A percentile compares a stretch with the other conserved stretches of the same genome.
These are phyloP conservation scores for Trichocladium uniseriatum DNA, from an alignment of 495 filamentous ascomycete species.

Conservation along the genomic window DNA sequence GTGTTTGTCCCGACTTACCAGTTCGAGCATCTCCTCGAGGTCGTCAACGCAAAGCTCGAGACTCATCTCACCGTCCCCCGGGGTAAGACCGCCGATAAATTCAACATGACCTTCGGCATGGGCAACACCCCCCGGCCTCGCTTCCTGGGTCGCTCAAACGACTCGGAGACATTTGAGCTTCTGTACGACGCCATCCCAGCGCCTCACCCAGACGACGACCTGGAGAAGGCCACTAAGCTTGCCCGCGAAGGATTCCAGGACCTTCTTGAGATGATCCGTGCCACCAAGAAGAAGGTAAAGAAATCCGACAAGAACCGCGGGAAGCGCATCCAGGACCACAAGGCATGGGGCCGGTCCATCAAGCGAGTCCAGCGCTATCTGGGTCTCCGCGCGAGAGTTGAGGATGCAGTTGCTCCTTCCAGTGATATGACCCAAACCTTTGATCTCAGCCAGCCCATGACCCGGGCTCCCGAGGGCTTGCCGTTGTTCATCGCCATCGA, in stretches of 20 bases:
- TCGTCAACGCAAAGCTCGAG: conserved; percentile 47
- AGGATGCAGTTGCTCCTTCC: not conserved
- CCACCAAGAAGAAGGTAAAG: conserved; percentile 18
- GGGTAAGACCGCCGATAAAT: conserved; percentile 35
- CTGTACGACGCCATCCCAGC: conserved; percentile 24
- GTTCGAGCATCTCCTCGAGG: conserved; percentile 46
- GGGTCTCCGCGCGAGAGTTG: conserved; percentile 41
- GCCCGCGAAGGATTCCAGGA: conserved; percentile 12
- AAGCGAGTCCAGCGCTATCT: conserved; percentile 61
- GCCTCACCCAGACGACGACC: conserved; percentile 13
- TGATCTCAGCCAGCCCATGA: conserved; percentile 17
- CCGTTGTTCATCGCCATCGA: conserved; percentile 74
- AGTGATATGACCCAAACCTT: not conserved
- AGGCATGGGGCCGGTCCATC: conserved; percentile 39
- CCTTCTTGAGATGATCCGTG: conserved; percentile 1
- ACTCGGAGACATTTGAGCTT: conserved; percentile 21
- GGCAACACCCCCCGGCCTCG: conserved; percentile 50
- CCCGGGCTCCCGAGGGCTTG: conserved; percentile 36
- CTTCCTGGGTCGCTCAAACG: conserved; percentile 50
- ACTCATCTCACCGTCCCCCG: conserved; percentile 43
- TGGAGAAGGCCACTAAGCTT: conserved; percentile 5
- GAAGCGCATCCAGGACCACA: conserved; percentile 38
- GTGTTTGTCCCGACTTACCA: conserved; percentile 57
- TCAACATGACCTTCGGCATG: conserved; percentile 48
- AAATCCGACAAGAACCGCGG: conserved; percentile 36